Conservation (phyloP, 768 basidiomycete genomes). For the Cantharellus anzutake region DNA sequence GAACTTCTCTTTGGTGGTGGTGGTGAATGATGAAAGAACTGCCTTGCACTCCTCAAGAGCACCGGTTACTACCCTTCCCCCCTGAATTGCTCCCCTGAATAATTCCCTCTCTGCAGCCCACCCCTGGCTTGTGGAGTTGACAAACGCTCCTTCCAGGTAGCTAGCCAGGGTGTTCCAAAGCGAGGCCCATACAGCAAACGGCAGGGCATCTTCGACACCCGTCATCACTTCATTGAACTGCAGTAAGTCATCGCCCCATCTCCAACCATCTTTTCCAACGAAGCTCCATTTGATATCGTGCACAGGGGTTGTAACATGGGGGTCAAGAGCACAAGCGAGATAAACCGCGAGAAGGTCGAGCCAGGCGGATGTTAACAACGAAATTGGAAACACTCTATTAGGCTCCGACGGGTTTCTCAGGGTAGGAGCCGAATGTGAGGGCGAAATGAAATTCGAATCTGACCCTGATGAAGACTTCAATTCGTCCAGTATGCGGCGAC, state of each 20-base stretch:
- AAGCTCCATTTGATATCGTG: constrained; percentile 89
- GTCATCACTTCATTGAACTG: constrained; percentile 7
- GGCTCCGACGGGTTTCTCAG: too few species aligned
- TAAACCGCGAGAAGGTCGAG: constrained; percentile 43
- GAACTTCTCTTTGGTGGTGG: too few species aligned
- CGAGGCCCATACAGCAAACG: constrained; percentile 19
- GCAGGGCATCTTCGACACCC: constrained; percentile 14
- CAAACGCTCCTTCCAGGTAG: constrained; percentile 58
- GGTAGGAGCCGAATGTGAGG: too few species aligned
- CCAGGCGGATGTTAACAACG: constrained; percentile 15
- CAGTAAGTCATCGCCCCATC: constrained; percentile 45
- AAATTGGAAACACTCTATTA: too few species aligned
- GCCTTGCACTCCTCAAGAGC: too few species aligned
- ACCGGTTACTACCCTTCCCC: too few species aligned
- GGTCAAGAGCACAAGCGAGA: constrained; percentile 74
- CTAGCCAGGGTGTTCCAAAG: constrained; percentile 37
- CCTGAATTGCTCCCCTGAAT: too few species aligned
- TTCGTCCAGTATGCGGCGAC: constrained; percentile 8
- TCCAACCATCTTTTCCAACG: constrained; percentile 38
- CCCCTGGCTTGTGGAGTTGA: constrained; percentile 13
- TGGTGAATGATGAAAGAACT: too few species aligned
- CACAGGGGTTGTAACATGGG: constrained; percentile 66
- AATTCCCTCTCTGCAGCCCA: too few species aligned
- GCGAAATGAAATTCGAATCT: too few species aligned
- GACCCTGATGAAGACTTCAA: too few species aligned